phyloP scores from a whole-genome alignment of 1,284 basidiomycete species.

The Austroboletus novae-zelandiae region DNA sequence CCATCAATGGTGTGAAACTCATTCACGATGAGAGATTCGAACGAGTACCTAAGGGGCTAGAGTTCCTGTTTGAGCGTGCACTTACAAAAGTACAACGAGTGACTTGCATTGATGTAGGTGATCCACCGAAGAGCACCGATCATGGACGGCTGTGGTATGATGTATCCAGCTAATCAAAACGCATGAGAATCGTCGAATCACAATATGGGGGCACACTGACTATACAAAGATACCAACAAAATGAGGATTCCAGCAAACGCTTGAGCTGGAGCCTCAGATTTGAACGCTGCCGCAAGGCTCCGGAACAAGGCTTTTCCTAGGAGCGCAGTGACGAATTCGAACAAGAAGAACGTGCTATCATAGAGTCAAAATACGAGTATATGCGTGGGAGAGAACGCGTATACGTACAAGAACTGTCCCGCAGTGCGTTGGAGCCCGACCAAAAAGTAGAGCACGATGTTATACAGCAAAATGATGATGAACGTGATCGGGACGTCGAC shows the following conservation, averaged over 20 bases:
- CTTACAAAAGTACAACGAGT: too few species aligned
- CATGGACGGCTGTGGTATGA: slow-evolving; percentile 56
- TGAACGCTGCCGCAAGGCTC: slow-evolving; percentile 52
- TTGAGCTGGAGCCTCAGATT: slow-evolving; percentile 53
- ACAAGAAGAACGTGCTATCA: slow-evolving; percentile 50
- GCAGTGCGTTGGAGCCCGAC: slow-evolving; percentile 45
- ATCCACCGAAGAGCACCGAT: slow-evolving; percentile 66
- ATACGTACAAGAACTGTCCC: slow-evolving; percentile 44
- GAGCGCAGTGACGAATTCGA: slow-evolving; percentile 50
- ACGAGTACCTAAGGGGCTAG: slow-evolving; percentile 49
- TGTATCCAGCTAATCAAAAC: slow-evolving; percentile 35
- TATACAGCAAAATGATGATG: slow-evolving; percentile 41
- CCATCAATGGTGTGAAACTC: slow-evolving; percentile 51
- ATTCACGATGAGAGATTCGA: slow-evolving; percentile 53
- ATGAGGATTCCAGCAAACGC: slow-evolving; percentile 57
- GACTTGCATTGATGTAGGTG: slow-evolving; percentile 56
- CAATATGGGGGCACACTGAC: slow-evolving; percentile 20
- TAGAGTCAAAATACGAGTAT: slow-evolving; percentile 3
- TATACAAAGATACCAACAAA: slow-evolving; percentile 47
- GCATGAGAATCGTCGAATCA: not conserved
- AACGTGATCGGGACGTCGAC: slow-evolving; percentile 60
- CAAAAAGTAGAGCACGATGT: slow-evolving; percentile 57
- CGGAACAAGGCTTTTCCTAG: slow-evolving; percentile 66
- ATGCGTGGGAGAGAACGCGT: not conserved
- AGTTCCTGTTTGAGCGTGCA: too few species aligned